phyloP scores from a whole-genome alignment of 1,139 yeast genomes.

The Taphrina flavorubra region DNA sequence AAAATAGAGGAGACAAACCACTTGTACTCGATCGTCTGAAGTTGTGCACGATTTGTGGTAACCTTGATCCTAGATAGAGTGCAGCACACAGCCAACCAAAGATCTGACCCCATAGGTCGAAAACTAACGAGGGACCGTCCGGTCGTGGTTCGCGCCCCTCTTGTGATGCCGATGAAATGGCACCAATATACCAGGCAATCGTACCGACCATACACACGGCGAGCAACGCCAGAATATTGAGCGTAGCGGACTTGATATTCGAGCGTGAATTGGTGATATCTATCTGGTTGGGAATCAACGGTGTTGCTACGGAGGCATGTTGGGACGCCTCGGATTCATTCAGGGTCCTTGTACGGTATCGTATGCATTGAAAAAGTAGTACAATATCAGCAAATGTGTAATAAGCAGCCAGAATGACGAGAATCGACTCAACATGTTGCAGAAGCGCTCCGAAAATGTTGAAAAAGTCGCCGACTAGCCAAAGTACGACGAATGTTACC shows the following conservation, averaged over 20 bases:
- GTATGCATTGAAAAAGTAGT: constrained; percentile 66
- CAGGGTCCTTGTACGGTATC: constrained; percentile 50
- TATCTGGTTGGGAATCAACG: constrained; percentile 29
- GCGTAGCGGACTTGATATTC: constrained; percentile 7
- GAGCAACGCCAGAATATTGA: constrained; percentile 49
- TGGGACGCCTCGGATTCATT: constrained; percentile 47
- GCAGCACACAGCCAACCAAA: constrained; percentile 74
- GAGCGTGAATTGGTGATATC: constrained; percentile 14
- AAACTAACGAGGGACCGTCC: constrained; percentile 44
- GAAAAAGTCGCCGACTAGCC: constrained; percentile 76
- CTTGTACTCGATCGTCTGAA: constrained; percentile 67
- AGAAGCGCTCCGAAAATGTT: constrained; percentile 72
- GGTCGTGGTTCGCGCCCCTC: not conserved
- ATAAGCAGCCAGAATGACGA: constrained; percentile 76
- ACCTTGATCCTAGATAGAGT: constrained; percentile 74
- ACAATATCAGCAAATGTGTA: constrained; percentile 84
- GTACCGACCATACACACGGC: constrained; percentile 65
- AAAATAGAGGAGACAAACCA: constrained; percentile 68
- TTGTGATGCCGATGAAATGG: constrained; percentile 60
- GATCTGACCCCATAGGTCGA: constrained; percentile 60
- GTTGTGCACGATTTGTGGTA: constrained; percentile 80
- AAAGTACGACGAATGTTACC: constrained; percentile 67
- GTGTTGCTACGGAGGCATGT: constrained; percentile 45
- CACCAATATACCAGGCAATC: constrained; percentile 72
- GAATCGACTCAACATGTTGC: constrained; percentile 75